Evolutionary conservation across 495 filamentous ascomycete species (phyloP), one percentile per base, ranked within the genome.

Genomic region (Massariosphaeria phaeospora): DNA sequence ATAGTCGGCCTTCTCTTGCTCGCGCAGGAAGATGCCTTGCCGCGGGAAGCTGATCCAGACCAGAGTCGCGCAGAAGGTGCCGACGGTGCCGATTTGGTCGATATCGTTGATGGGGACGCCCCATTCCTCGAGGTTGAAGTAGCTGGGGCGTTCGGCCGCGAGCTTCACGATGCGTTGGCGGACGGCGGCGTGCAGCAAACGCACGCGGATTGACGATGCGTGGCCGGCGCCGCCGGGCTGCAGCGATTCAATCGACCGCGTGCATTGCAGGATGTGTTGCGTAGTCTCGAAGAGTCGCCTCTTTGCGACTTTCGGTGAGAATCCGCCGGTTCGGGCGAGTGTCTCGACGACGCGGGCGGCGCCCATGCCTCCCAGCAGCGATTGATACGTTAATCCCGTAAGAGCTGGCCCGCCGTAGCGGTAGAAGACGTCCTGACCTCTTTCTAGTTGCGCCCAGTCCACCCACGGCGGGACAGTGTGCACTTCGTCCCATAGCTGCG

Each of bases 381-480:
- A 79, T 38, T 84, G 75, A 61, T 83, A 87, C 43, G 84, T 77
- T 2, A 88, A 70, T 20, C 82, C 77, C 6, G 75, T 81, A 12
- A 85, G 63, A 29, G 77, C 79, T 3, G 84, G 78, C 15, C 78
- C 80, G 18, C 80, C 84, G 65, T 91, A 93, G 17, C 88, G 59
- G 47, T 74, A 70, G 48, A 71, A 71, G 5, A 72, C 70, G 40
- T 80, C 73, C 65, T 88, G 85, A 0, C 81, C 85, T 61, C 86
- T 70, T 56, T 76, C 70, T 57, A 95, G 84, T 64, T 89, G 86
- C 9, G 77, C 75, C 86, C 86, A 93, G 66, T 89, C 81, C 1
- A 94, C 88, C 88, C 88, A 94, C 12, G 75, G 69, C 0, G 87
- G 89, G 17, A 89, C 68, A 0, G 78, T 83, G 59, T 82, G 84